Base-by-base conservation (phyloP, 2,329 filamentous ascomycete species). In the Ceratocystis diversiconidia region DNA sequence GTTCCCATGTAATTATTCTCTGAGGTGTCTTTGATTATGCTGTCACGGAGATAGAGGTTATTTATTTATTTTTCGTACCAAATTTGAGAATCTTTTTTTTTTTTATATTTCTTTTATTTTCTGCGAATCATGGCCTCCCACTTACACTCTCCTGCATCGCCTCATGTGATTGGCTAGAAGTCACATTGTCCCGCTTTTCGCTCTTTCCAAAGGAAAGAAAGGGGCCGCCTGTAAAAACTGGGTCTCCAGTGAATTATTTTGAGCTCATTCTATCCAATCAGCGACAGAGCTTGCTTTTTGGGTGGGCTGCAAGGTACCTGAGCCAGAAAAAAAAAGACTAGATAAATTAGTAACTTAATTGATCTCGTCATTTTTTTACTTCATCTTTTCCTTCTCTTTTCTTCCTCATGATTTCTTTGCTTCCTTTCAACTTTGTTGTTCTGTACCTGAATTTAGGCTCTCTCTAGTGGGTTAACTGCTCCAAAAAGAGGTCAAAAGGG, bases 251-350 rank as follows among this genome's bases (percentile, higher is more conserved):
- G 61, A 55, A 41, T 36, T 25, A 22, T 17, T 25, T 22, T 28
- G 17, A n/a, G 5, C 6, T 25, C 8, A 22, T 6, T 22, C n/a
- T 32, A 52, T 61, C 48, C 65, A 66, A 66, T 66, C 48, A 61
- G 25, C 25, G n/a, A 1, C n/a, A 3, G 10, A 10, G 5, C 4
- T 60, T 12, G 17, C 22, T 15, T 36, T 60, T 19, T 36, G 17
- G 15, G 41, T 61, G 48, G 63, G 43, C 65, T 66, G 65, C 52
- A 64, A 66, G 61, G 65, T 66, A 66, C 61, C 28, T 2, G 25
- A 17, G n/a, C 43, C 43, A 62, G 28, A 32, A 32, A 59, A n/a
- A 2, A n/a, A 25, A 61, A 1, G 0, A 32, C 30, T 19, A 5
- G 7, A 46, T 15, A 25, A 19, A 46, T 5, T 52, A 1, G 10